Conservation (phyloP, 225 moss, liverwort and hornwort genomes). For the Anthoceros angustus region DNA sequence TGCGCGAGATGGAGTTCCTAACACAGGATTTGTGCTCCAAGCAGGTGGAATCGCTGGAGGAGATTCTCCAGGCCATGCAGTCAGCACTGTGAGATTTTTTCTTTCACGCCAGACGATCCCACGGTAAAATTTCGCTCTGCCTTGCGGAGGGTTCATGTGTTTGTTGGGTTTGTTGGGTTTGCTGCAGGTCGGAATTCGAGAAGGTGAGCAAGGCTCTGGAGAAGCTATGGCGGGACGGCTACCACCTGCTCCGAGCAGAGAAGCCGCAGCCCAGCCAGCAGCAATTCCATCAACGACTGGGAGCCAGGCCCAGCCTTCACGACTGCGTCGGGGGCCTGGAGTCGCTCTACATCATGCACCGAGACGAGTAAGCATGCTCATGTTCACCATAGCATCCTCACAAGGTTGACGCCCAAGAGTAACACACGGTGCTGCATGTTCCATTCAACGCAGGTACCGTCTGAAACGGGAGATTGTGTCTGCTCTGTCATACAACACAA, state of each 20-base stretch:
- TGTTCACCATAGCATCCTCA: not conserved
- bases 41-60: constrained; percentile 58
- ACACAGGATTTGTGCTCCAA: constrained; percentile 37
- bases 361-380: not conserved
- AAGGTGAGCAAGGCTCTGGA: not conserved
- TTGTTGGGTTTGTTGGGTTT: not conserved
- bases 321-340: not conserved
- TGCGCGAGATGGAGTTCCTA: constrained; percentile 27
- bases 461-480: not conserved
- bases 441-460: not conserved
- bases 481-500: not conserved
- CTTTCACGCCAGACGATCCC: not conserved
- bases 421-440: not conserved
- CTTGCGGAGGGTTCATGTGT: not conserved
- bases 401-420: not conserved
- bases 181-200: not conserved
- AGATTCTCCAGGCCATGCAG: constrained; percentile 40
- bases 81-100: constrained; percentile 20
- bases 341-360: not conserved
- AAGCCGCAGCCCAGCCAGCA: not conserved
- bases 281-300: not conserved
- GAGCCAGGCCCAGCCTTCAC: not conserved
- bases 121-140: not conserved
- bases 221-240: constrained; percentile 1
- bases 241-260: not conserved